phyloP scores from a whole-genome alignment of 2,329 filamentous ascomycete species.

The Xylariaceae sp. region DNA sequence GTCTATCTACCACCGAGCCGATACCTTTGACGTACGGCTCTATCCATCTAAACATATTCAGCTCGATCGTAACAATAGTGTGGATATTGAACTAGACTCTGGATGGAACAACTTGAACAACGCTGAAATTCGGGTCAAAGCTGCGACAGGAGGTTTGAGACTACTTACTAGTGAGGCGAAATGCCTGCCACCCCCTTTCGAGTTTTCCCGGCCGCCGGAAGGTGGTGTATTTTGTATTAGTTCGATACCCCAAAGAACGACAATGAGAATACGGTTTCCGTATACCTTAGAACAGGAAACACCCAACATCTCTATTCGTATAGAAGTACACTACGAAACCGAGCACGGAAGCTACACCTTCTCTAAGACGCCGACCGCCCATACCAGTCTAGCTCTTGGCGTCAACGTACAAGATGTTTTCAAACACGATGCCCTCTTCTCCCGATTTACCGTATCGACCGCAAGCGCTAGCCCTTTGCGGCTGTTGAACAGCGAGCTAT shows the following conservation, averaged over 20 bases:
- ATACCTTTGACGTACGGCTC: conserved; percentile 72
- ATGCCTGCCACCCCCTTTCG: conserved; percentile 50
- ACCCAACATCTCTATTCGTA: conserved; percentile 70
- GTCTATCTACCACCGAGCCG: conserved; percentile 73
- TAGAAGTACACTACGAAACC: conserved; percentile 79
- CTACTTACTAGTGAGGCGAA: conserved; percentile 66
- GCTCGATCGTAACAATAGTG: conserved; percentile 76
- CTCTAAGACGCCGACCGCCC: conserved; percentile 65
- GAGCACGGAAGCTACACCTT: conserved; percentile 69
- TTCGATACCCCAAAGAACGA: conserved; percentile 50
- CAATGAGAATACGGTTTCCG: conserved; percentile 70
- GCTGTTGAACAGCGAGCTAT: conserved; percentile 72
- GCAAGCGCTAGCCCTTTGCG: conserved; percentile 76
- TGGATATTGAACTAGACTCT: conserved; percentile 75
- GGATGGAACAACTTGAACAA: conserved; percentile 74
- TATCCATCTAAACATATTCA: conserved; percentile 73
- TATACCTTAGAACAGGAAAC: conserved; percentile 84
- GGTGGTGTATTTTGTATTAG: conserved; percentile 59
- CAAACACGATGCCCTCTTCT: conserved; percentile 81
- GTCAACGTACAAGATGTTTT: conserved; percentile 98
- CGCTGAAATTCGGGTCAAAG: conserved; percentile 66
- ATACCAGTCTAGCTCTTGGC: conserved; percentile 80
- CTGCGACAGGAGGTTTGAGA: conserved; percentile 69
- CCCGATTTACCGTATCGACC: conserved; percentile 88
- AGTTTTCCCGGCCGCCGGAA: conserved; percentile 57